Percentiles rank a stretch among this genome's conserved stretches.
phyloP scores from a whole-genome alignment of 208 protist genomes.

The Trichomonas vaginalis region DNA sequence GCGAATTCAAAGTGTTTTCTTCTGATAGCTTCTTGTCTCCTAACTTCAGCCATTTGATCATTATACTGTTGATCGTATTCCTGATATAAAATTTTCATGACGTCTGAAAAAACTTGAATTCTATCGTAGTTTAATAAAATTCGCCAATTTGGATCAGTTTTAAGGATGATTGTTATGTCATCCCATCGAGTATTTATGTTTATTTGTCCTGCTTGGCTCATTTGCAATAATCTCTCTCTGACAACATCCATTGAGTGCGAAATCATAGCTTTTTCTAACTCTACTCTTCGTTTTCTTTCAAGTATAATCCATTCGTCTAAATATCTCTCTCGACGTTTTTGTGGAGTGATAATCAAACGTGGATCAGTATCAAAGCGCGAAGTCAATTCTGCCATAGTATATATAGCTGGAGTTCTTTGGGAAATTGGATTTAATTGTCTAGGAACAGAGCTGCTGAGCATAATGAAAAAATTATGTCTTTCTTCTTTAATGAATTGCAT shows the following conservation, averaged over 20 bases:
- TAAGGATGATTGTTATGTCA: background rate
- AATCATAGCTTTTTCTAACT: background rate
- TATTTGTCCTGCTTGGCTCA: background rate
- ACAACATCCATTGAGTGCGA: background rate
- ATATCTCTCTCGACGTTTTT: background rate
- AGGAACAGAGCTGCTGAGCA: background rate
- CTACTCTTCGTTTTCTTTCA: background rate
- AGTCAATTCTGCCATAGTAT: background rate
- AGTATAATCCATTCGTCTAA: background rate
- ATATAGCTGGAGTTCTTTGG: background rate
- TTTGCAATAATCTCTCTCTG: background rate
- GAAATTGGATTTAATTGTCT: background rate
- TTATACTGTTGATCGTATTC: background rate
- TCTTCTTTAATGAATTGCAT: background rate
- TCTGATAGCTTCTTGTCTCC: background rate
- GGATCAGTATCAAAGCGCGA: background rate
- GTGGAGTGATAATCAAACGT: background rate
- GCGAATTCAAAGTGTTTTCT: background rate
- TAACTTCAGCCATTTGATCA: background rate
- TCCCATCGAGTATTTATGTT: background rate
- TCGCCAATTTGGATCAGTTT: background rate
- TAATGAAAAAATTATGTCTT: slow-evolving; percentile 1
- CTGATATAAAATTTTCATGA: background rate
- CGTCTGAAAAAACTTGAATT: background rate
- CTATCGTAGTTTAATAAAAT: background rate